Evolutionary conservation across 306 rosid genomes (phyloP), one percentile per base, ranked within the genome.

Genomic region (Mucuna pruriens): DNA sequence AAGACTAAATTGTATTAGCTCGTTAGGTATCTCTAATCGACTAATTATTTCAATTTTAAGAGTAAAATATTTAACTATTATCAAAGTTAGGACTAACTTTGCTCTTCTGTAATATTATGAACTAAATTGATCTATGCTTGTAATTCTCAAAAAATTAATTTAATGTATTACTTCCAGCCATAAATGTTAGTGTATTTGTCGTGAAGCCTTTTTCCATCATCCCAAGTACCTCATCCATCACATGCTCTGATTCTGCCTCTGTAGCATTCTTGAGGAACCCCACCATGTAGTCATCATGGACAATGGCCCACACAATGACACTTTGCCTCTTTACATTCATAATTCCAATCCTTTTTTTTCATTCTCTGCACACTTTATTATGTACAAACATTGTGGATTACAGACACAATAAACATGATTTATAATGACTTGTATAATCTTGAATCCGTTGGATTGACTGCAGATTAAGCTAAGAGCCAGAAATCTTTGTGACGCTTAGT

Each of bases 401-500:
- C 83, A 84, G 46, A 78, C 65, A 62, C 80, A 84, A 74, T 8
- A 78, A 38, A 31, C 49, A 66, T 48, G 44, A 38, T 58, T 33
- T 17, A 34, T 71, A 66, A 70, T 44, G 16, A 40, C 55, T 22
- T 44, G 62, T 25, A 26, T 3, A 75, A 61, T 45, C 75, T 63
- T 64, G 80, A 72, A 70, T 54, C 25, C 57, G 44, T 45, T 49
- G 31, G 15, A 36, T 52, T 26, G 2, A 45, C 19, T 44, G 26
- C 2, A 16, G 31, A 70, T 82, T 61, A 95, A 71, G 99, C 99
- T 57, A 95, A 84, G 80, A 95, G 94, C 98, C 99, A 95, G 85
- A 95, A 95, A 84, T 95, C 99, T 80, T 91, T 95, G 84, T 95
- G 99, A 17, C 97, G 94, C 76, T 95, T 95, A 1, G 98, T 95